Base-by-base conservation (phyloP, 2,329 filamentous ascomycete species). In the Bimuria novae-zelandiae region DNA sequence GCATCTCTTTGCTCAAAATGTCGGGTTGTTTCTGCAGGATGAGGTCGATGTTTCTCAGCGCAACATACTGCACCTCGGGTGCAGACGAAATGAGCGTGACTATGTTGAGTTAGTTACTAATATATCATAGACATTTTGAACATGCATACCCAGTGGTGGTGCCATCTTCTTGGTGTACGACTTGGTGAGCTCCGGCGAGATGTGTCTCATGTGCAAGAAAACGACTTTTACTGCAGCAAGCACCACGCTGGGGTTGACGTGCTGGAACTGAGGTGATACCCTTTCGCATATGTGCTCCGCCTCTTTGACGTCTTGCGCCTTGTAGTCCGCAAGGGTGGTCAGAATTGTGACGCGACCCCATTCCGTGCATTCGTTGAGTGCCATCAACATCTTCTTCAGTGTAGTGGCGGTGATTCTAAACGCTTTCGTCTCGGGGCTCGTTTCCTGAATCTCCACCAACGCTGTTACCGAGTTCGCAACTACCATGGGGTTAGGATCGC, bases 161-260 rank as follows among this genome's bases (percentile, higher is more conserved):
- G 94, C 93, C 94, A 99, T 99, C 80, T 99, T 99, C 81, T 95
- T 96, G 45, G 96, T 80, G 72, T 97, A 97, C 57, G 89, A 90
- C 65, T 88, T 86, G 58, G 89, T 87, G 39, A 92, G 77, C 54
- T 97, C 91, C 1, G 85, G 80, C 62, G 86, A 90, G 65, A 97
- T 82, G 54, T 88, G 80, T 73, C 86, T 89, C 92, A 97, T 97
- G 74, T 99, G 94, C 57, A 95, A 85, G 71, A 99, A 99, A 33
- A 99, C 95, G 12, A 90, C 90, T 79, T 99, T 99, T 67, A 99
- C 92, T 17, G 94, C 94, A n/a, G 94, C 91, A 59, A 99, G 78
- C 17, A 99, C 94, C 14, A 99, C 94, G 71, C 93, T 95, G 2
- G 94, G 90, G 70, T 99, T 99, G 69, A 96, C 93, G 70, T 99